phyloP scores from a whole-genome alignment of 2,329 filamentous ascomycete species.

The Calonectria multiphialidica region DNA sequence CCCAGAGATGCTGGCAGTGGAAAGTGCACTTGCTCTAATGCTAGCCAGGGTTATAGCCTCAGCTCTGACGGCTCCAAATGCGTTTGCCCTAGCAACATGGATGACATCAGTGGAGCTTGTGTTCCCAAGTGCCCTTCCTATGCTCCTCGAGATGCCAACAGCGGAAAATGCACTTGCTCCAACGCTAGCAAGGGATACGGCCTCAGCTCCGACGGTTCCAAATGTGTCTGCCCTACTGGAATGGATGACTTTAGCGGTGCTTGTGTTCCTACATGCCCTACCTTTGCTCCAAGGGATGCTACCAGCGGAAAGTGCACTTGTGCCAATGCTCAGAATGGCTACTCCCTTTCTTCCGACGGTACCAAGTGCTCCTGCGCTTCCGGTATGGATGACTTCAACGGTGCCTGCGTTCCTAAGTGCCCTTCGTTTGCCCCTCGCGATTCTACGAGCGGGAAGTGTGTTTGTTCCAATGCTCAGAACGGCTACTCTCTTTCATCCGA shows the following conservation, averaged over 20 bases:
- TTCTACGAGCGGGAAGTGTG: neutral
- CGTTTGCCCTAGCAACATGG: neutral
- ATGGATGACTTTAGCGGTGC: neutral
- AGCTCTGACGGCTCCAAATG: neutral
- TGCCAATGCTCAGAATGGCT: neutral
- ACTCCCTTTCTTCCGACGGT: neutral
- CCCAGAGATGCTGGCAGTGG: neutral
- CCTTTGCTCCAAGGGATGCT: neutral
- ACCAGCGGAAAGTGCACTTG: neutral
- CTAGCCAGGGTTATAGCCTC: neutral
- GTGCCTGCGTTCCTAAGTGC: neutral
- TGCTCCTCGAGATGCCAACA: neutral
- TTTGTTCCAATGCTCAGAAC: neutral
- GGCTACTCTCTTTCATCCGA: neutral
- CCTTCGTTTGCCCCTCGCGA: neutral
- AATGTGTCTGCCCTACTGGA: neutral
- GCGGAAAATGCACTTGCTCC: neutral
- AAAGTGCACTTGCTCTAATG: neutral
- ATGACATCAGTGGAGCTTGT: neutral
- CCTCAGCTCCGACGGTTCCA: neutral
- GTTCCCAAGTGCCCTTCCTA: neutral
- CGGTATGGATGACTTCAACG: neutral
- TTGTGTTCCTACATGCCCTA: neutral
- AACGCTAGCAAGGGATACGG: neutral
- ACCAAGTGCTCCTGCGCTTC: neutral